Evolutionary conservation across 331 rosid species (phyloP), one percentile per base, ranked within the genome.

Genomic region (Rhamnella rubrinervis): DNA sequence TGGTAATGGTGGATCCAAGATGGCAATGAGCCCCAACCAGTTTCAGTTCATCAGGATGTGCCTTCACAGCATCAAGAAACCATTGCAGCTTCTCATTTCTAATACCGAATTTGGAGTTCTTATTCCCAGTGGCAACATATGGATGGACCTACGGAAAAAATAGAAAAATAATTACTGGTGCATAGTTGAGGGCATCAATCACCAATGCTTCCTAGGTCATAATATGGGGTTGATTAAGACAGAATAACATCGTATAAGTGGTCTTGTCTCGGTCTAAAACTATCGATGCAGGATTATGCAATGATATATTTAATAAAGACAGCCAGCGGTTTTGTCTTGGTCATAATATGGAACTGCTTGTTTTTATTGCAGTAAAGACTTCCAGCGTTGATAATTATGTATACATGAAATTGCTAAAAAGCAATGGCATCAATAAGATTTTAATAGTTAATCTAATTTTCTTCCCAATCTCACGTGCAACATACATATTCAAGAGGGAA

Each of bases 11-110:
- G 71, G 98, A 95, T 53, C 96, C 97, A 62, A 91, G 99, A 87
- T 91, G 99, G 77, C 97, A 95, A 76, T 95, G 99, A 47, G 93
- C 96, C 21, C 98, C 98, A 17, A 89, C 99, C 67, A 95, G 99
- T 80, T 89, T 95, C 55, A 95, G 75, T 80, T 95, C 97, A 67
- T 80, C 74, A 21, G 95, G 85, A 68, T 91, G 87, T 50, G 79
- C 89, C 89, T 95, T 95, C 52, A 95, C 86, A 39, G 78, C 83
- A 80, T 91, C 99, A 64, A 95, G 74, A 88, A 95, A 95, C 96
- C 97, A 95, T 66, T 87, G 99, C 84, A 91, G 77, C 89, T 87
- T 95, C 81, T 95, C 99, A 82, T 95, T 89, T 86, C 97, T 91
- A 52, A 91, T 89, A 61, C 97, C 97, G 68, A 95, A 91, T 82